Percentiles rank a stretch among this genome's conserved stretches.
Evolutionary conservation across 139 green algal genomes (phyloP).

Genomic region (Nannochloris sp.): DNA sequence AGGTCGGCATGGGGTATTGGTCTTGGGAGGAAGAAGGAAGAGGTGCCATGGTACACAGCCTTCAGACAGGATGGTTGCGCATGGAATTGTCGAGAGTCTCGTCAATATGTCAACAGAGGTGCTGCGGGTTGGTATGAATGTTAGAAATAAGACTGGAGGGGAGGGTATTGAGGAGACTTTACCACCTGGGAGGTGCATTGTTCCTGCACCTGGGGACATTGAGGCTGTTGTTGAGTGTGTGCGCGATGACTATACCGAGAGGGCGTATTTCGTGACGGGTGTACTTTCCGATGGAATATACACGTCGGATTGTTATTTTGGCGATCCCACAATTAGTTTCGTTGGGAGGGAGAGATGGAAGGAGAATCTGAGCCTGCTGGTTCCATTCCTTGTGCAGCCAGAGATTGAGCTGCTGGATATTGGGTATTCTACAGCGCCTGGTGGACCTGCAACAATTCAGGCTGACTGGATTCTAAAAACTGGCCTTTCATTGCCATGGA

Average conservation of each 20-base stretch:
- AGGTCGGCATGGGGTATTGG: too few relatives aligned
- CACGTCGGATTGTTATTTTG: constrained; percentile 43
- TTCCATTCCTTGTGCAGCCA: constrained; percentile 40
- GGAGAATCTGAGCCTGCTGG: constrained; percentile 46
- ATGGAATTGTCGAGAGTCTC: too few relatives aligned
- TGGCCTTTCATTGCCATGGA: constrained; percentile 42
- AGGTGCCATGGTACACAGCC: too few relatives aligned
- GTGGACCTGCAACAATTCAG: constrained; percentile 9
- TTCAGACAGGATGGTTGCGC: too few relatives aligned
- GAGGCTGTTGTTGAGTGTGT: constrained; percentile 5
- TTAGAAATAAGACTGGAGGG: not conserved
- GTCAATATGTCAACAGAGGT: too few relatives aligned
- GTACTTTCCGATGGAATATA: constrained; percentile 47
- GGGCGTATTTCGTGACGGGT: constrained; percentile 30
- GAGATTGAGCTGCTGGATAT: constrained; percentile 8
- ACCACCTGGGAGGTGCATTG: not conserved
- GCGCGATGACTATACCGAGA: constrained; percentile 6
- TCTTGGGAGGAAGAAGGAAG: too few relatives aligned
- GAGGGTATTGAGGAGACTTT: not conserved
- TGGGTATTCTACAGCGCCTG: not conserved
- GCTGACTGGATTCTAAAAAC: constrained; percentile 41
- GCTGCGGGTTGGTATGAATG: not conserved
- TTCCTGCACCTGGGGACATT: constrained; percentile 14
- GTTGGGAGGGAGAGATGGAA: constrained; percentile 42
- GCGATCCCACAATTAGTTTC: constrained; percentile 53